Evolutionary conservation across 164 flowering plant species (phyloP).

Genomic region (Magnolia sinica): DNA sequence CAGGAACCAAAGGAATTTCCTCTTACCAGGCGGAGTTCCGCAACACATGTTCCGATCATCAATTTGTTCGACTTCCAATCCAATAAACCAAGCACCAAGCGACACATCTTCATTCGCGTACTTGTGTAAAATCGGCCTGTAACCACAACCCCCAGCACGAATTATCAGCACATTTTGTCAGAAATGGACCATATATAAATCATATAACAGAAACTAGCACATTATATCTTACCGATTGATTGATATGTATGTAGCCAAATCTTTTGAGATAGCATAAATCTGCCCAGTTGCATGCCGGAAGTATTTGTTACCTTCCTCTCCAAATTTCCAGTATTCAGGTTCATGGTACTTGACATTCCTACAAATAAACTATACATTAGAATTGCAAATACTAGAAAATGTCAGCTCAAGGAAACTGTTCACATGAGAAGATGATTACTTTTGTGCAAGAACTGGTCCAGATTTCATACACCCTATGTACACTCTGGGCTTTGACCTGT

Average conservation of each 20-base stretch:
- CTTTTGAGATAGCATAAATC: conserved; percentile 81
- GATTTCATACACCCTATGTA: conserved; percentile 96
- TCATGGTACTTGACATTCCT: conserved; percentile 84
- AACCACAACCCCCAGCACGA: neutral
- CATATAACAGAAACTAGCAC: neutral
- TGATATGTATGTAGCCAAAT: conserved; percentile 77
- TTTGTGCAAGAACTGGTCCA: conserved; percentile 82
- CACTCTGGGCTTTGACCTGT: conserved; percentile 76
- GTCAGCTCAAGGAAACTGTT: neutral
- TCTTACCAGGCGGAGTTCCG: conserved; percentile 79
- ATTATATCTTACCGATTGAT: conserved; percentile 59
- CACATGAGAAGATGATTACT: conserved; percentile 35
- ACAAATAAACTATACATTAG: neutral
- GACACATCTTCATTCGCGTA: conserved; percentile 90
- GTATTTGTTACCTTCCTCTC: conserved; percentile 84
- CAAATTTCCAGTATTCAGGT: conserved; percentile 88
- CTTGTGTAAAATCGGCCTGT: conserved; percentile 74
- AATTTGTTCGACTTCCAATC: conserved; percentile 78
- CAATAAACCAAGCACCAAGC: conserved; percentile 87
- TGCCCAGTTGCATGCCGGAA: conserved; percentile 90
- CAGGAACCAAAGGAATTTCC: neutral
- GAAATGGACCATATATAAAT: neutral
- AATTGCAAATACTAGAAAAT: neutral
- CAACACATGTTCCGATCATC: conserved; percentile 85
- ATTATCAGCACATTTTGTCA: neutral